Evolutionary conservation across 2,329 filamentous ascomycete genomes (phyloP), one percentile per base, ranked within the genome.

Genomic region (Hortaea werneckii): DNA sequence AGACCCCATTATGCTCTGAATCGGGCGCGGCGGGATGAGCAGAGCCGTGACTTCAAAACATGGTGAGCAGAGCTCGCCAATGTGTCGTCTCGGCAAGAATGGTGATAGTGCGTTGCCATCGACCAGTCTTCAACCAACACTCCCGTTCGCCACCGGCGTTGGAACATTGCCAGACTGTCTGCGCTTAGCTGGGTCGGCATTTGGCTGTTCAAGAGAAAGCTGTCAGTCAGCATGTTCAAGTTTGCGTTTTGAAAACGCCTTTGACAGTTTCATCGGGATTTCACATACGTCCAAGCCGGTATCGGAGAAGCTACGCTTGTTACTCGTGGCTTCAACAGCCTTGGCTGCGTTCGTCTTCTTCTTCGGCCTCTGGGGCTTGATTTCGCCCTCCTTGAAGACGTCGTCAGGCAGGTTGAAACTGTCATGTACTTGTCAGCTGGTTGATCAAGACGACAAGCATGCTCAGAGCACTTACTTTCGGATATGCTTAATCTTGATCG

Each of bases 391-490:
- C 41, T 82, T 76, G 62, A 98, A 98, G 2, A 96, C 81, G 64
- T 98, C 90, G 49, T 87, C 82, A 28, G 92, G 92, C 27, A 98
- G 76, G 60, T 88, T 82, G 63, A 86, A 85, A 67, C 89, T 95
- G 59, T 30, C 20, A 20, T 20, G 20, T 2, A 4, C 20, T 20
- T 20, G 4, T 20, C 20, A 20, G 20, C 20, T 20, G 20, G 20
- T 2, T 20, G 20, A 4, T 20, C 20, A 20, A 20, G 20, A 20
- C 20, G 20, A 20, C 2, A 20, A 20, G 20, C 20, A 20, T 20
- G 20, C 20, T 20, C 20, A 20, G 20, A 2, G 4, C 20, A 20
- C 82, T 69, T 74, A 95, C 89, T 84, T 94, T 66, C 87, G 83
- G 42, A 88, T 82, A 61, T 95, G 83, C 50, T 87, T 83, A 43